phyloP scores from a whole-genome alignment of 2,329 filamentous ascomycete genomes.

The Sclerotinia subarctica region DNA sequence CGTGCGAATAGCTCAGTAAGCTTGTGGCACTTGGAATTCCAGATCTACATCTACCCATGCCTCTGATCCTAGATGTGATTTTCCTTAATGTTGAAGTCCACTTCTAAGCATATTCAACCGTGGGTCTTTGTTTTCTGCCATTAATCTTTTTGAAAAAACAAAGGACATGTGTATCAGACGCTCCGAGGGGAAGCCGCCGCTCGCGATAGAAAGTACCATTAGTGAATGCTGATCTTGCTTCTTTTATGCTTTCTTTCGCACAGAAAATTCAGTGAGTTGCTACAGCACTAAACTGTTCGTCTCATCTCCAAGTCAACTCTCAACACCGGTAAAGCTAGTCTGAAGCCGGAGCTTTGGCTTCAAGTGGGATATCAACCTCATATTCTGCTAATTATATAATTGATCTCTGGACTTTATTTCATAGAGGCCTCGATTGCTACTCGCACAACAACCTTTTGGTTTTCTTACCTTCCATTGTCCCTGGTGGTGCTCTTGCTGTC shows the following conservation, averaged over 20 bases:
- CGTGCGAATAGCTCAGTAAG: not conserved
- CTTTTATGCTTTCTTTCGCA: not conserved
- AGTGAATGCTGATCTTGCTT: not conserved
- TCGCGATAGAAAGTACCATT: not conserved
- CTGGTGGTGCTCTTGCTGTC: not conserved
- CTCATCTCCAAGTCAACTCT: not conserved
- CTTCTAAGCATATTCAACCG: not conserved
- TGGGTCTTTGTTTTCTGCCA: not conserved
- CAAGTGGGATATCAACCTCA: not conserved
- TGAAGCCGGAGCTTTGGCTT: not conserved
- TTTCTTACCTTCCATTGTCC: not conserved
- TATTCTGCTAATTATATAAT: constrained; percentile 6
- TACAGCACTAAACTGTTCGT: not conserved
- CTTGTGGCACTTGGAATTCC: not conserved
- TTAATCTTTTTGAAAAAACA: not conserved
- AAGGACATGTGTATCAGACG: not conserved
- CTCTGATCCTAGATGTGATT: not conserved
- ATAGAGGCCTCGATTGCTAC: not conserved
- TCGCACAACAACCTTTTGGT: not conserved
- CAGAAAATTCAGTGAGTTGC: not conserved
- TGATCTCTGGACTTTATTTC: not conserved
- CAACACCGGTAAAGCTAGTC: constrained; percentile 1
- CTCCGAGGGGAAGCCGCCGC: not conserved
- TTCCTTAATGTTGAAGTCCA: not conserved
- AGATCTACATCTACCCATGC: constrained; percentile 8